Conservation (phyloP, 345 rosid species). For the Anastatica hierochuntica region DNA sequence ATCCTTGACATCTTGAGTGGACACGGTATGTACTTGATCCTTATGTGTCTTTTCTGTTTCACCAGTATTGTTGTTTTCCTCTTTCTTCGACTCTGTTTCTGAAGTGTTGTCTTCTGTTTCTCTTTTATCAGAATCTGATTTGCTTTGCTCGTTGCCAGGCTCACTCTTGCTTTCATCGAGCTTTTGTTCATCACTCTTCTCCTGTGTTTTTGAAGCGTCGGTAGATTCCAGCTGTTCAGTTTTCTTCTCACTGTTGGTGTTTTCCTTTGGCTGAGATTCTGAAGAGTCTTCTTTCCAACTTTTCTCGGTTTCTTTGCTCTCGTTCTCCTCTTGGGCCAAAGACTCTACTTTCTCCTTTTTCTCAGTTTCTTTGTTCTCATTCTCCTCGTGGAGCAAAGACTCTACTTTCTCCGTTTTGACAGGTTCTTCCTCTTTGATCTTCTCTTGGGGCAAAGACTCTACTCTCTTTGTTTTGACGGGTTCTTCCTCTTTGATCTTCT, state of each 20-base stretch:
- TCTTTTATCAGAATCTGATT: slow-evolving; percentile 20
- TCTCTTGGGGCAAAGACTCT: neutral
- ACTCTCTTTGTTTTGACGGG: too few species aligned
- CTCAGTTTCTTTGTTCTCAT: neutral
- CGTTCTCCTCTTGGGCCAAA: neutral
- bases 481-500: neutral
- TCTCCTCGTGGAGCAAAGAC: neutral
- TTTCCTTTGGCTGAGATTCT: slow-evolving; percentile 14
- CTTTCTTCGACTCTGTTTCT: slow-evolving; percentile 28
- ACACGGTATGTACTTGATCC: slow-evolving; percentile 16
- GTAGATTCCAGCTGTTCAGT: slow-evolving; percentile 25
- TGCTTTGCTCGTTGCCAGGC: slow-evolving; percentile 13
- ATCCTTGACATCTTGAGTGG: slow-evolving; percentile 41
- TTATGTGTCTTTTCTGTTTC: slow-evolving; percentile 25
- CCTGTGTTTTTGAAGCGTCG: slow-evolving; percentile 20
- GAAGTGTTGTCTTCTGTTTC: slow-evolving; percentile 11
- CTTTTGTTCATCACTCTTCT: too few species aligned
- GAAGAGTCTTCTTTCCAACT: slow-evolving; percentile 23
- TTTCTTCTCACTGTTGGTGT: slow-evolving; percentile 7
- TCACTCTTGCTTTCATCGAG: slow-evolving; percentile 30
- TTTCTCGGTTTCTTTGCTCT: slow-evolving; percentile 9
- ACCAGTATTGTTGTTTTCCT: slow-evolving; percentile 14
- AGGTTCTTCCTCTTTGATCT: neutral
- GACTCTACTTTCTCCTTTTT: neutral
- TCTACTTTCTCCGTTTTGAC: neutral